Conservation (phyloP, 352 stramenopile genomes). For the Globisporangium cystogenes region DNA sequence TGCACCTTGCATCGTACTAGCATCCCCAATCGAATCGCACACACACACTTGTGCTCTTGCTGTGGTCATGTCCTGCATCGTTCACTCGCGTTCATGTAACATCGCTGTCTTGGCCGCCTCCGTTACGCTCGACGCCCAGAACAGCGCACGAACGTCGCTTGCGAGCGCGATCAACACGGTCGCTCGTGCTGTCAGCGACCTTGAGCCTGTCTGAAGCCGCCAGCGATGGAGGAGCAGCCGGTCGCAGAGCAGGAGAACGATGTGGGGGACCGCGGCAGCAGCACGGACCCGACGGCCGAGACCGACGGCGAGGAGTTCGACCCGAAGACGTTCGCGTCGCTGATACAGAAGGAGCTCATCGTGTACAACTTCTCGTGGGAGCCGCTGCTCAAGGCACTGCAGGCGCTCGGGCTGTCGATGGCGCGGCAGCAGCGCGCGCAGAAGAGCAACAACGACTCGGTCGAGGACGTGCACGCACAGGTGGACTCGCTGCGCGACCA, state of each 20-base stretch:
- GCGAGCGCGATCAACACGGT: too few relatives aligned
- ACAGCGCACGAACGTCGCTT: too few relatives aligned
- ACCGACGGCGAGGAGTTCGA: constrained; percentile 24
- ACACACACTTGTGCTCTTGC: too few relatives aligned
- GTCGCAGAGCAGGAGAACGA: constrained; percentile 15
- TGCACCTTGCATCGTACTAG: too few relatives aligned
- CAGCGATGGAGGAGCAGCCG: constrained; percentile 13
- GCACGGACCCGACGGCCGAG: constrained; percentile 4
- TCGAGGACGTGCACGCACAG: constrained; percentile 54
- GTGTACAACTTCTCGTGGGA: constrained; percentile 71
- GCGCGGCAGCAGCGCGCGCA: constrained; percentile 44
- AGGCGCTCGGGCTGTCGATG: constrained; percentile 48
- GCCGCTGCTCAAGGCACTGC: constrained; percentile 57
- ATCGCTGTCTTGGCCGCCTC: too few relatives aligned
- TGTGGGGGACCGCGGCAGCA: constrained; percentile 1
- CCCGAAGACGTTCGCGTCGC: constrained; percentile 37
- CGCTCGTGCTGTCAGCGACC: too few relatives aligned
- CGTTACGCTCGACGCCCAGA: too few relatives aligned
- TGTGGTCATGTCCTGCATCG: too few relatives aligned
- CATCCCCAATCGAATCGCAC: too few relatives aligned
- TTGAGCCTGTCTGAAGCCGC: too few relatives aligned
- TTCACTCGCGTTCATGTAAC: too few relatives aligned
- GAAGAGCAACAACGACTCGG: constrained; percentile 32
- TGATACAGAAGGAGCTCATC: constrained; percentile 67
- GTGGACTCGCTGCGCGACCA: constrained; percentile 35